Conservation (phyloP, 2,329 filamentous ascomycete genomes). For the Chaetomiaceae sp. region DNA sequence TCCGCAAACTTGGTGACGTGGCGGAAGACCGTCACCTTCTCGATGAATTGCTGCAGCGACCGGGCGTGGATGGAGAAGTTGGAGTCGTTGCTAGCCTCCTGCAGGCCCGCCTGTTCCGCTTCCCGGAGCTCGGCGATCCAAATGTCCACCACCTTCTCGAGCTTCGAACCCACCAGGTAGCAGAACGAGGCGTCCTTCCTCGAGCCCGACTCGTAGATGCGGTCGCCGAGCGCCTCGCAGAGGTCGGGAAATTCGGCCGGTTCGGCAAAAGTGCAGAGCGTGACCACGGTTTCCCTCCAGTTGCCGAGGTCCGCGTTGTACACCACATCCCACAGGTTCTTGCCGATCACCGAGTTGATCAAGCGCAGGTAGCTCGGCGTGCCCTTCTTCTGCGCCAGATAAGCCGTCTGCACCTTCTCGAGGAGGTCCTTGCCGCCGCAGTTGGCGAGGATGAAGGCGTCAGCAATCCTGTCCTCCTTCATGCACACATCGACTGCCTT, state of each 20-base stretch:
- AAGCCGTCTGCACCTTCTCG: slow-evolving; percentile 87
- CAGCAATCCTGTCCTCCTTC: slow-evolving; percentile 81
- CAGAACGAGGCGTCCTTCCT: slow-evolving; percentile 94
- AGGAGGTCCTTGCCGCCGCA: slow-evolving; percentile 90
- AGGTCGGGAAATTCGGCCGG: slow-evolving; percentile 88
- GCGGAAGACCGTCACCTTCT: slow-evolving; percentile 96
- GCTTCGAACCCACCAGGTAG: slow-evolving; percentile 88
- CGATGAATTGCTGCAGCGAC: slow-evolving; percentile 86
- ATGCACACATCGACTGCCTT: slow-evolving; percentile 85
- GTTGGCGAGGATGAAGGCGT: slow-evolving; percentile 97
- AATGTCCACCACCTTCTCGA: slow-evolving; percentile 93
- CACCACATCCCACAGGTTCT: slow-evolving; percentile 97
- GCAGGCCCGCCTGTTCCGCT: slow-evolving; percentile 66
- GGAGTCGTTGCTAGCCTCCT: slow-evolving; percentile 64
- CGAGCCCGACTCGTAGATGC: slow-evolving; percentile 69
- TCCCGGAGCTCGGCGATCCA: slow-evolving; percentile 90
- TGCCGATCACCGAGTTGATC: slow-evolving; percentile 83
- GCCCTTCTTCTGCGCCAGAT: slow-evolving; percentile 74
- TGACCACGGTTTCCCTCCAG: slow-evolving; percentile 97
- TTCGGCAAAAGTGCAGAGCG: slow-evolving; percentile 90
- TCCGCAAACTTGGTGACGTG: slow-evolving; percentile 90
- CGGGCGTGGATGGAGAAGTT: slow-evolving; percentile 88
- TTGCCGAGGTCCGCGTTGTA: slow-evolving; percentile 88
- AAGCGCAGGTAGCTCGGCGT: slow-evolving; percentile 89
- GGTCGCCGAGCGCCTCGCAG: slow-evolving; percentile 89